Conservation (phyloP, 257 asterid species). For the Plantago elongata region DNA sequence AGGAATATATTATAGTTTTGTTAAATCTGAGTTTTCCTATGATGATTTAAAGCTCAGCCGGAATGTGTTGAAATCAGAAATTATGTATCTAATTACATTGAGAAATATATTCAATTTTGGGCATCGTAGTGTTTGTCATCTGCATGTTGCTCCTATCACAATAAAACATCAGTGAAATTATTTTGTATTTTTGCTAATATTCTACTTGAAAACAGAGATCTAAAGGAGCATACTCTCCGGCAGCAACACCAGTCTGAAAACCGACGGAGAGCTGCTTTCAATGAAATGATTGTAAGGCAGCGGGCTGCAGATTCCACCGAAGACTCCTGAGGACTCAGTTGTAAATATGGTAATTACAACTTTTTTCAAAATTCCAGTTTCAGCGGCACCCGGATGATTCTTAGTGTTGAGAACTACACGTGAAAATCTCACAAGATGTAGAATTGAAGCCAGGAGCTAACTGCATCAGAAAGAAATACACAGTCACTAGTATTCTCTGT, state of each 20-base stretch:
- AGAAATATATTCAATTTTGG: neutral
- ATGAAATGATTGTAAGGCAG: conserved; percentile 44
- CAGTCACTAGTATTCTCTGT: neutral
- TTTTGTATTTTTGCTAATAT: neutral
- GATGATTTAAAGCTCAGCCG: no score
- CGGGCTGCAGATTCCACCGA: neutral
- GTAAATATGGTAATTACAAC: conserved; percentile 16
- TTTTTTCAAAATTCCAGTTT: neutral
- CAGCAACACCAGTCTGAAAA: conserved; percentile 59
- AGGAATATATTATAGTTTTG: no score
- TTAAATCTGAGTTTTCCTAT: no score
- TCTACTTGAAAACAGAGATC: conserved; percentile 39
- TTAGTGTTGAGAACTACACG: conserved; percentile 6
- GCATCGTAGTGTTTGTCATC: neutral
- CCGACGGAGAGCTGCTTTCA: conserved; percentile 58
- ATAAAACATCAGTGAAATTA: neutral
- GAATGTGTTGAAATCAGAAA: no score
- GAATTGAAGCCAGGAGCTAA: conserved; percentile 11
- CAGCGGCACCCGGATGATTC: neutral
- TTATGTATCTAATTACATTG: no score
- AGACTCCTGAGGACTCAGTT: neutral
- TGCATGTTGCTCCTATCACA: neutral
- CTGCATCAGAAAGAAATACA: neutral
- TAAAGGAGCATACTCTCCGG: conserved; percentile 51
- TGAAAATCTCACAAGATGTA: neutral